A percentile compares a stretch with the other conserved stretches of the same genome.
Evolutionary conservation across 225 moss, liverwort and hornwort genomes (phyloP).

Genomic region (Neckera pumila): DNA sequence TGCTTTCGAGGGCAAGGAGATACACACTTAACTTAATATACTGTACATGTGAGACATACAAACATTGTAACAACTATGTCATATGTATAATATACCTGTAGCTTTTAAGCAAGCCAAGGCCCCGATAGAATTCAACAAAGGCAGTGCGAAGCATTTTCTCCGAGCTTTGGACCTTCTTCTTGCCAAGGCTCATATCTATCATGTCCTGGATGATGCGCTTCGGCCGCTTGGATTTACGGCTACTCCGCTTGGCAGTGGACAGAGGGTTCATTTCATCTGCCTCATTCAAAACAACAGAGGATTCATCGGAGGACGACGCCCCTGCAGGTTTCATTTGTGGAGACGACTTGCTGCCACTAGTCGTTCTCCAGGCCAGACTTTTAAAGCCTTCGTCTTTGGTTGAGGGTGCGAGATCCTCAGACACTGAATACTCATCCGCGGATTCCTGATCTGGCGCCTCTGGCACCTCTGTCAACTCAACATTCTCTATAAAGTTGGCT

Average conservation of each 20-base stretch:
- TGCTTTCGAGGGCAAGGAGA: not conserved
- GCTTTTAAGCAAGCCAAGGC: slow-evolving; percentile 76
- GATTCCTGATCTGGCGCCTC: not conserved
- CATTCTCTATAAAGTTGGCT: slow-evolving; percentile 20
- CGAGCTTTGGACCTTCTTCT: slow-evolving; percentile 68
- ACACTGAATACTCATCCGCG: not conserved
- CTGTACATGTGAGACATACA: not conserved
- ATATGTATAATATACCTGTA: slow-evolving; percentile 21
- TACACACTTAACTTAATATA: not conserved
- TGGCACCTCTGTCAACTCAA: not conserved
- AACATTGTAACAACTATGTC: not conserved
- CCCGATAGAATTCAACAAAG: slow-evolving; percentile 83
- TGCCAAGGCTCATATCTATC: slow-evolving; percentile 49
- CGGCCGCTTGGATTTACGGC: slow-evolving; percentile 1
- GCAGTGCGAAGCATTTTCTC: slow-evolving; percentile 84
- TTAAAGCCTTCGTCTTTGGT: not conserved
- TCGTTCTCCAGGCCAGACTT: not conserved
- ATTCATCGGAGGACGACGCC: not conserved
- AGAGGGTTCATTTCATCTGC: not conserved
- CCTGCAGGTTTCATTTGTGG: not conserved
- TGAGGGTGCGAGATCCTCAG: not conserved
- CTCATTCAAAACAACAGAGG: not conserved
- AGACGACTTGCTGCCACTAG: not conserved
- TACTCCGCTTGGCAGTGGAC: not conserved
- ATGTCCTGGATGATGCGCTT: slow-evolving; percentile 42